Conservation (phyloP, 768 basidiomycete species). For the Candolleomyces eurysporus region DNA sequence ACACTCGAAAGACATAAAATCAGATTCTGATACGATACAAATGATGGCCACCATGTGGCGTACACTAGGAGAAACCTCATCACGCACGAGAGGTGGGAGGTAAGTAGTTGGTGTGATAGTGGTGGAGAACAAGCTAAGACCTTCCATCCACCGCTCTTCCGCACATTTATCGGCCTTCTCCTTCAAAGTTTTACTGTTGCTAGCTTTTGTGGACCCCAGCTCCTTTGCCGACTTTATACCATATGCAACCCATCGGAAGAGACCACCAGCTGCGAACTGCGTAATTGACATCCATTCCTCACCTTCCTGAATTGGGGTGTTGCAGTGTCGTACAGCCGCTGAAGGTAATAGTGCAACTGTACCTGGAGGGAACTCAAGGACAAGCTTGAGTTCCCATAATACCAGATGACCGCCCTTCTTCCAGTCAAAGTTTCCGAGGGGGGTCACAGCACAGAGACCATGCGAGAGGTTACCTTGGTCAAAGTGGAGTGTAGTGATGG, state of each 20-base stretch:
- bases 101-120: no score
- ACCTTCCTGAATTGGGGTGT: constrained; percentile 15
- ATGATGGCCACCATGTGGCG: no score
- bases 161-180: neutral
- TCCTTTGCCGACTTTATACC: neutral
- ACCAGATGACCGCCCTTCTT: constrained; percentile 3
- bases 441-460: neutral
- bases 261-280: neutral
- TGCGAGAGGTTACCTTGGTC: constrained; percentile 2
- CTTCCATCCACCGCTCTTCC: neutral
- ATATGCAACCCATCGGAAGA: constrained; percentile 2
- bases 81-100: no score
- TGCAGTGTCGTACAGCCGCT: neutral
- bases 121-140: neutral
- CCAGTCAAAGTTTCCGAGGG: neutral
- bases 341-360: neutral
- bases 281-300: neutral
- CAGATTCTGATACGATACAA: no score
- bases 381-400: neutral
- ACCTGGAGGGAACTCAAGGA: constrained; percentile 6
- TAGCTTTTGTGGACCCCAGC: neutral
- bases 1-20: no score
- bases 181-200: neutral
- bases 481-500: neutral
- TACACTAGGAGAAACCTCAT: no score